Evolutionary conservation across 2,329 filamentous ascomycete species (phyloP).

Genomic region (Xylariales sp.): DNA sequence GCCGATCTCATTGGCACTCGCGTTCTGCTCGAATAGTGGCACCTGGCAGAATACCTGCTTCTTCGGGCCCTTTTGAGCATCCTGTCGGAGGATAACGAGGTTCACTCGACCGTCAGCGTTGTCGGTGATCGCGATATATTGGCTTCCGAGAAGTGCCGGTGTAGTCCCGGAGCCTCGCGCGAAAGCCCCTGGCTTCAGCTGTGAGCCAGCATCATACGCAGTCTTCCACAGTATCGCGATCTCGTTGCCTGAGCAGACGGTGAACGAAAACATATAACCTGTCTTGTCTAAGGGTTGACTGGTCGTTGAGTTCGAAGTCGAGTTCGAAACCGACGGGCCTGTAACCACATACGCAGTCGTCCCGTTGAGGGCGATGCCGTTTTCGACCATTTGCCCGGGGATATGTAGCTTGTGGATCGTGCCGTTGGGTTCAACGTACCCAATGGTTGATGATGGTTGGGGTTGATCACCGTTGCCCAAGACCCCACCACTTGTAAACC

Average conservation of each 20-base stretch:
- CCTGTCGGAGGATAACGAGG: conserved; percentile 1
- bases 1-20: not conserved
- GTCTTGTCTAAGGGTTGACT: too few relatives aligned
- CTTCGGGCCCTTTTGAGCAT: not conserved
- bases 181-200: not conserved
- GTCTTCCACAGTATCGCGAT: not conserved
- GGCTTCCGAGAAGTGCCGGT: conserved; percentile 2
- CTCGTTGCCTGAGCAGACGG: not conserved
- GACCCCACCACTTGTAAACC: conserved; percentile 4
- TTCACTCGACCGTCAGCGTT: conserved; percentile 6
- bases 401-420: conserved; percentile 7
- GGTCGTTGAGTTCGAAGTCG: too few relatives aligned
- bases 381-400: conserved; percentile 12
- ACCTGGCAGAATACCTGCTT: conserved; percentile 4
- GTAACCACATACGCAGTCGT: conserved; percentile 12
- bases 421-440: conserved; percentile 1
- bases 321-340: conserved; percentile 9
- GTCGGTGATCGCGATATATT: conserved; percentile 5
- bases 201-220: not conserved
- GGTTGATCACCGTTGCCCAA: too few relatives aligned
- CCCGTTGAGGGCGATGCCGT: conserved; percentile 14
- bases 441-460: conserved; percentile 7
- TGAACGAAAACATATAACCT: conserved; percentile 10
- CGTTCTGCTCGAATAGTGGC: not conserved
- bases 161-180: conserved; percentile 3